Evolutionary conservation across 164 flowering plant species (phyloP).

Genomic region (Chloranthus sessilifolius): DNA sequence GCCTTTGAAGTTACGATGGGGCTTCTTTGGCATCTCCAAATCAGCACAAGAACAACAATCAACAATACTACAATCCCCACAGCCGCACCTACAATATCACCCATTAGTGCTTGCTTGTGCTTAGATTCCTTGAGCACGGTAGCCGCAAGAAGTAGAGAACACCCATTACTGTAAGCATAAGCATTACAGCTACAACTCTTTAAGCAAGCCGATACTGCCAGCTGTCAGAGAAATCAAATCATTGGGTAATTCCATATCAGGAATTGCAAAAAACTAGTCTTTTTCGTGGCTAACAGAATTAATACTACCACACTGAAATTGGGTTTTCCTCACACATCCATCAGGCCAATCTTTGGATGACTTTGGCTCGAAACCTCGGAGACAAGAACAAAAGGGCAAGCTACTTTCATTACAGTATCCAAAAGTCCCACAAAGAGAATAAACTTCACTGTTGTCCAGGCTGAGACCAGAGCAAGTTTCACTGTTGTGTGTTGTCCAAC

Average conservation of each 20-base stretch:
- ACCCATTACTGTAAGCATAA: conserved; percentile 13
- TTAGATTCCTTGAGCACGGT: background rate
- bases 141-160: conserved; percentile 11
- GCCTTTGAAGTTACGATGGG: conserved; percentile 9
- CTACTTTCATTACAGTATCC: conserved; percentile 13
- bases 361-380: conserved; percentile 15
- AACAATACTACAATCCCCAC: conserved; percentile 13
- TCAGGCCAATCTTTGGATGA: conserved; percentile 10
- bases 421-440: conserved; percentile 22
- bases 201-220: conserved; percentile 11
- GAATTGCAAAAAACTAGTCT: conserved; percentile 4
- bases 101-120: conserved; percentile 10
- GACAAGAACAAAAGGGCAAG: conserved; percentile 14
- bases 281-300: background rate
- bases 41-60: conserved; percentile 12
- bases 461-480: conserved; percentile 26
- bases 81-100: conserved; percentile 19
- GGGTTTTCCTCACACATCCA: conserved; percentile 23
- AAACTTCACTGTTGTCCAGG: conserved; percentile 14
- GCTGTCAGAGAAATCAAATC: background rate
- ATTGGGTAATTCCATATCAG: conserved; percentile 6
- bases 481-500: background rate
- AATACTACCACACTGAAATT: conserved; percentile 14
- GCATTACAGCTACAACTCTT: conserved; percentile 18
- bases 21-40: conserved; percentile 16